Conservation (phyloP, 768 basidiomycete genomes). For the Suillus variegatus region DNA sequence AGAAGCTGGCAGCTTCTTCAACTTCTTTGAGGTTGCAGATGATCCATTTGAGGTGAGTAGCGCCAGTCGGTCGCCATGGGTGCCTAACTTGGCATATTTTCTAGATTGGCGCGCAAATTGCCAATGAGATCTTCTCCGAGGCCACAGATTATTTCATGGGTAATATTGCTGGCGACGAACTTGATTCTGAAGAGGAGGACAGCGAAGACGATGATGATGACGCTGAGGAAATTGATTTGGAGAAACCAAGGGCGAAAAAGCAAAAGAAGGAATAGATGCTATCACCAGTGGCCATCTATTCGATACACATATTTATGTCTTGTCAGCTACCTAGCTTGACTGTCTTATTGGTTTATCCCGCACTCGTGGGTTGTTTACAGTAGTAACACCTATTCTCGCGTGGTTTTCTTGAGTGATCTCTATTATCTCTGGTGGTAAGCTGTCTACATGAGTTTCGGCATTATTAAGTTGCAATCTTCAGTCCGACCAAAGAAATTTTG, state of each 20-base stretch:
- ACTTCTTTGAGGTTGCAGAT: conserved; percentile 70
- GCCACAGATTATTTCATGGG: conserved; percentile 85
- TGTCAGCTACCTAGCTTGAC: conserved; percentile 12
- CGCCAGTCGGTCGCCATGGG: neutral
- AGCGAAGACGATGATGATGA: conserved; percentile 77
- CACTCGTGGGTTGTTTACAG: conserved; percentile 8
- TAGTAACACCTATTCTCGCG: neutral
- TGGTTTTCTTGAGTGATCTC: neutral
- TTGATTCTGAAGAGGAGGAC: conserved; percentile 66
- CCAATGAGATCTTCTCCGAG: conserved; percentile 78
- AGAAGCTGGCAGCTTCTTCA: conserved; percentile 86
- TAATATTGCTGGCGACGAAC: conserved; percentile 55
- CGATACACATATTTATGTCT: conserved; percentile 28
- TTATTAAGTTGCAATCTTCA: neutral
- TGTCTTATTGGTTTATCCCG: conserved; percentile 11
- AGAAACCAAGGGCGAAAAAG: conserved; percentile 80
- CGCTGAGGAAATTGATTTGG: conserved; percentile 85
- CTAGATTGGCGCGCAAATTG: conserved; percentile 72
- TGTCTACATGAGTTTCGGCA: neutral
- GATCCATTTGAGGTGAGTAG: conserved; percentile 70
- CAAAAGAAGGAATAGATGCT: conserved; percentile 45
- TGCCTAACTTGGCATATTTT: neutral
- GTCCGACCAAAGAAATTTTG: neutral
- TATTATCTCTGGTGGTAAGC: neutral
- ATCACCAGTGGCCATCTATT: conserved; percentile 13